Base-by-base conservation (phyloP, 2,329 filamentous ascomycete genomes). In the Aspergillus neotritici region DNA sequence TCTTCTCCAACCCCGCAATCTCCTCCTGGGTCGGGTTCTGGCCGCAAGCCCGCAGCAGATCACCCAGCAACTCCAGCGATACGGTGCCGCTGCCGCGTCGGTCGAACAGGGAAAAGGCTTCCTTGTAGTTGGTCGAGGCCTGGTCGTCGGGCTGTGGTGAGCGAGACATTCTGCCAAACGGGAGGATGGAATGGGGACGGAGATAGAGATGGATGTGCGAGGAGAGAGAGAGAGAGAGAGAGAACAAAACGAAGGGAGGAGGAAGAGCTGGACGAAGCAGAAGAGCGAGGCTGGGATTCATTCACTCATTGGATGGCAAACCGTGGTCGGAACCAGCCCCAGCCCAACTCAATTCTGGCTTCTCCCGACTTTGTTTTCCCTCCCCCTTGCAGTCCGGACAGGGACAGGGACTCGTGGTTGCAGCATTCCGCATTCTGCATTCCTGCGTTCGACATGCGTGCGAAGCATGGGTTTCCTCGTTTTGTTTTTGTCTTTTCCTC, bases 81-180 rank as follows among this genome's bases (percentile, higher is more conserved):
- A 97, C 93, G 60, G 90, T 90, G 65, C 91, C 90, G 66, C 87
- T 94, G 66, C 93, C 93, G 70, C 93, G 91, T 83, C 96, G 97
- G 79, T 98, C 93, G 78, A 97, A 98, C 68, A 98, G 86, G 62
- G 90, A 90, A 74, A 98, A 98, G 58, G 93, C 93, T 84, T 98
- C 93, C 79, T 97, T 97, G 87, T 97, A 98, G 84, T 98, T 97
- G 75, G 91, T 97, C 49, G 80, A 81, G 66, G 80, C 78, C 80
- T 83, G 78, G 31, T 64, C 60, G 50, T 59, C 38, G 37, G 29
- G 16, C 33, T 50, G 35, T 11, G 50, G 49, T 53, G 56, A 55
- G 55, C 47, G 47, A 37, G 56, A 48, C 52, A 59, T 63, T 46
- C 55, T 62, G 51, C 45, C 41, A 25, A 25, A 25, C 21, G 21